Conservation (phyloP, 1,139 yeast genomes). For the Magnusiomyces paraingens region DNA sequence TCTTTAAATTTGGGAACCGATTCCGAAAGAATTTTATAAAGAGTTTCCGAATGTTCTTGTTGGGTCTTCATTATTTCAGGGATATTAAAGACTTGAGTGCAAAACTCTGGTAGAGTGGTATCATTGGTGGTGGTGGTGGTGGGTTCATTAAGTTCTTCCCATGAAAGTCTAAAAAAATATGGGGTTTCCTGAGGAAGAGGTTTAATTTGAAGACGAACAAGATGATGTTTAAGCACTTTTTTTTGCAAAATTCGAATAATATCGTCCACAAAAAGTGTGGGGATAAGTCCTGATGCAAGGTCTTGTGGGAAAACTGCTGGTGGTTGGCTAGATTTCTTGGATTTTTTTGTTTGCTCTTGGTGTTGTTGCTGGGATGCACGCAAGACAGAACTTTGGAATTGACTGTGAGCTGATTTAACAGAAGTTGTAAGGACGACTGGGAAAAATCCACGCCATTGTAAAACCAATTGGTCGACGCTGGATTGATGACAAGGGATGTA, state of each 20-base stretch:
- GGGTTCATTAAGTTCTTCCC: not conserved
- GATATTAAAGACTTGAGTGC: not conserved
- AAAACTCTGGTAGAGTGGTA: not conserved
- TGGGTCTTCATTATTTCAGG: not conserved
- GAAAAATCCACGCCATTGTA: not conserved
- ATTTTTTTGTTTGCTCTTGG: too few relatives aligned
- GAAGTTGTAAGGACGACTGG: not conserved
- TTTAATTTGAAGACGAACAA: not conserved
- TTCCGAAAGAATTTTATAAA: not conserved
- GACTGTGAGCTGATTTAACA: not conserved
- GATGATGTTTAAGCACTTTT: not conserved
- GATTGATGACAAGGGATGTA: not conserved
- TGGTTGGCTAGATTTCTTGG: not conserved
- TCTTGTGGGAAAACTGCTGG: not conserved
- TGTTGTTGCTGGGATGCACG: too few relatives aligned
- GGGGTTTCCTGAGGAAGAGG: not conserved
- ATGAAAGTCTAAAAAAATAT: not conserved
- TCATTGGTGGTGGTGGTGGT: not conserved
- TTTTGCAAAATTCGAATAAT: not conserved
- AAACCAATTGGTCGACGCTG: not conserved
- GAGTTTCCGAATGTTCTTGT: not conserved
- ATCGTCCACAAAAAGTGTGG: not conserved
- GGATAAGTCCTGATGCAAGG: not conserved
- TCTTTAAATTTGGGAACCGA: not conserved
- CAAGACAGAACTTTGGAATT: too few relatives aligned